A percentile compares a stretch with the other conserved stretches of the same genome.
Evolutionary conservation across 2,329 filamentous ascomycete species (phyloP).

Genomic region (Anthostomella pinea): DNA sequence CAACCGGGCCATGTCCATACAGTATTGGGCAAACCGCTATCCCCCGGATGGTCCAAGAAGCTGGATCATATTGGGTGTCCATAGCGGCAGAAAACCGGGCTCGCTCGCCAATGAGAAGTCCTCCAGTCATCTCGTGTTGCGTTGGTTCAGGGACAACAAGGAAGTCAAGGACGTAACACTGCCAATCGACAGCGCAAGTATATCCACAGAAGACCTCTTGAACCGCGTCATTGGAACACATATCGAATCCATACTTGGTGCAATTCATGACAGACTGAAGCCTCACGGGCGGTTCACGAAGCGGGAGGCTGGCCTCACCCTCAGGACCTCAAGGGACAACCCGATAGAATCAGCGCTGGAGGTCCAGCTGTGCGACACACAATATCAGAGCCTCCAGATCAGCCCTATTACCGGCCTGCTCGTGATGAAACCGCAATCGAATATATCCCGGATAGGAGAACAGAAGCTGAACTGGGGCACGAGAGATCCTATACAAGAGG

Average conservation of each 20-base stretch:
- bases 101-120: slow-evolving; percentile 39
- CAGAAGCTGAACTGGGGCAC: slow-evolving; percentile 58
- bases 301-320: slow-evolving; percentile 54
- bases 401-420: slow-evolving; percentile 79
- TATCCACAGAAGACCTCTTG: slow-evolving; percentile 74
- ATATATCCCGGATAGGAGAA: slow-evolving; percentile 57
- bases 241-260: slow-evolving; percentile 66
- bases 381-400: slow-evolving; percentile 61
- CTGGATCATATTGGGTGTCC: slow-evolving; percentile 86
- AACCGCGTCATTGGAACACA: slow-evolving; percentile 74
- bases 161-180: slow-evolving; percentile 70
- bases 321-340: slow-evolving; percentile 57
- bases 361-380: slow-evolving; percentile 65
- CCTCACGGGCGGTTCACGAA: slow-evolving; percentile 59
- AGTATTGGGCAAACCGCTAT: slow-evolving; percentile 79
- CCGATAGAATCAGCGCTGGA: slow-evolving; percentile 66
- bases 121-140: slow-evolving; percentile 57
- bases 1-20: slow-evolving; percentile 78
- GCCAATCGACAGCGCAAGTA: slow-evolving; percentile 58
- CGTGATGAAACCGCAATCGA: slow-evolving; percentile 64
- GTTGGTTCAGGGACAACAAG: slow-evolving; percentile 83
- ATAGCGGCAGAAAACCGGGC: slow-evolving; percentile 56
- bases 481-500: slow-evolving; percentile 56
- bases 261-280: slow-evolving; percentile 60
- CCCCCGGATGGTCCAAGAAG: slow-evolving; percentile 63